A percentile compares a stretch with the other conserved stretches of the same genome.
Conservation (phyloP, 805 yeast species). For the Lachancea mirantina region DNA sequence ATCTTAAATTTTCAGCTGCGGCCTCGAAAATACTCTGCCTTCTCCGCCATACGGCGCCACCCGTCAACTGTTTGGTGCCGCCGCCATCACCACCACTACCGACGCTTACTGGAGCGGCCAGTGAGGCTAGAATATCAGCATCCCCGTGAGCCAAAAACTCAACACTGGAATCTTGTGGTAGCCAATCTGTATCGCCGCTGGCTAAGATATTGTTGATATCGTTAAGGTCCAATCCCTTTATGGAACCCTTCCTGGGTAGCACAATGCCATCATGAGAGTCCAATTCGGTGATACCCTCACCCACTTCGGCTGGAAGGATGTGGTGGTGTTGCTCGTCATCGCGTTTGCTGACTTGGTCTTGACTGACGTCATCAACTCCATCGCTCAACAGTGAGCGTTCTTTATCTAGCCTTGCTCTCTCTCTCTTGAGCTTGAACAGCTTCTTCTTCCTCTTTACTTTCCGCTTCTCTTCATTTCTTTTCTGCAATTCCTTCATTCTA, state of each 20-base stretch:
- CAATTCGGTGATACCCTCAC: no score
- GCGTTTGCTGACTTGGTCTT: not conserved
- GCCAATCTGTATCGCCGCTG: constrained; percentile 6
- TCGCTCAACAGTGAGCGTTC: constrained; percentile 10
- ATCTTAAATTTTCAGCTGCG: constrained; percentile 64
- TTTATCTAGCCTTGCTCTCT: constrained; percentile 27
- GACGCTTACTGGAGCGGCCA: constrained; percentile 30
- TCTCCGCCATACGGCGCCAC: constrained; percentile 38
- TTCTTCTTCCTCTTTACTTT: constrained; percentile 30
- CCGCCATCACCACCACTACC: constrained; percentile 13
- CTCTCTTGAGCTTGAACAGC: constrained; percentile 25
- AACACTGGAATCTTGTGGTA: constrained; percentile 14
- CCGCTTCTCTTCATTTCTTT: constrained; percentile 29
- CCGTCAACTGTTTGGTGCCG: constrained; percentile 12
- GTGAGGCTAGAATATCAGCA: constrained; percentile 28
- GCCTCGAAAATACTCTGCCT: constrained; percentile 69
- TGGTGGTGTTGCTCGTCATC: not conserved
- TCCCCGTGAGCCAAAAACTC: constrained; percentile 19
- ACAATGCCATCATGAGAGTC: constrained; percentile 2
- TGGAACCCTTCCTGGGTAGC: constrained; percentile 19
- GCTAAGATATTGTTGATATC: constrained; percentile 26
- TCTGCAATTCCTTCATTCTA: constrained; percentile 30
- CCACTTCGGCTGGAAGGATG: not conserved
- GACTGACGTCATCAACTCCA: constrained; percentile 4
- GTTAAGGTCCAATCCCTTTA: constrained; percentile 27